phyloP scores from a whole-genome alignment of 495 filamentous ascomycete species.

The Hypoxylon crocopeplum region DNA sequence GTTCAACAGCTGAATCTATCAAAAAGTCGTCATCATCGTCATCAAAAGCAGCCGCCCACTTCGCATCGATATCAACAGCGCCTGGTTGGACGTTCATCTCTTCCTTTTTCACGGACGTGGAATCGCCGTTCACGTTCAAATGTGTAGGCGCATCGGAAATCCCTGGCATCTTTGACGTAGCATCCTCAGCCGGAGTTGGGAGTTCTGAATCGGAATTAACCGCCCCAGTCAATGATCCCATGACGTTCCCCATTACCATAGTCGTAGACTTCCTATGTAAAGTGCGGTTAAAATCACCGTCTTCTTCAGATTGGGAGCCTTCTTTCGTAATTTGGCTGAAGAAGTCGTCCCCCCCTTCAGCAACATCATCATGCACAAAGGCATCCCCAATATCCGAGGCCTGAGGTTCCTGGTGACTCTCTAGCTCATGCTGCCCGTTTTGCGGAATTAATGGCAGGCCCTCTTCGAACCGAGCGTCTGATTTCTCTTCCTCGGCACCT shows the following conservation, averaged over 20 bases:
- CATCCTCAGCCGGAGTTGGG: conserved; percentile 35
- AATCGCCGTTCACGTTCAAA: conserved; percentile 33
- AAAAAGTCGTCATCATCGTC: conserved; percentile 70
- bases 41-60: conserved; percentile 86
- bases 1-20: conserved; percentile 43
- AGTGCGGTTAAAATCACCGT: conserved; percentile 27
- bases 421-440: conserved; percentile 23
- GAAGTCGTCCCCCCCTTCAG: conserved; percentile 58
- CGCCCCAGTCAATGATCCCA: conserved; percentile 39
- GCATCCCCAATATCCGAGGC: conserved; percentile 28
- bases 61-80: conserved; percentile 67
- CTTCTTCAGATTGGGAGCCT: conserved; percentile 20
- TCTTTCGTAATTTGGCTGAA: conserved; percentile 50
- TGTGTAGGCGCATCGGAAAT: conserved; percentile 30
- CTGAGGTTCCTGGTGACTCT: conserved; percentile 7
- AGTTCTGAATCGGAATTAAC: conserved; percentile 38
- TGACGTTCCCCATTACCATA: conserved; percentile 56
- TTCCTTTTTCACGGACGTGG: conserved; percentile 36
- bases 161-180: conserved; percentile 22
- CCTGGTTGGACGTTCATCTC: conserved; percentile 17
- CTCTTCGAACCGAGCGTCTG: conserved; percentile 64
- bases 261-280: conserved; percentile 66
- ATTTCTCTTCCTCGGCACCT: conserved; percentile 43
- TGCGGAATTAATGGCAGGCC: conserved; percentile 62
- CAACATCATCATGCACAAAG: conserved; percentile 49